Evolutionary conservation across 495 filamentous ascomycete genomes (phyloP).

Genomic region (Penicillium coprophilum): DNA sequence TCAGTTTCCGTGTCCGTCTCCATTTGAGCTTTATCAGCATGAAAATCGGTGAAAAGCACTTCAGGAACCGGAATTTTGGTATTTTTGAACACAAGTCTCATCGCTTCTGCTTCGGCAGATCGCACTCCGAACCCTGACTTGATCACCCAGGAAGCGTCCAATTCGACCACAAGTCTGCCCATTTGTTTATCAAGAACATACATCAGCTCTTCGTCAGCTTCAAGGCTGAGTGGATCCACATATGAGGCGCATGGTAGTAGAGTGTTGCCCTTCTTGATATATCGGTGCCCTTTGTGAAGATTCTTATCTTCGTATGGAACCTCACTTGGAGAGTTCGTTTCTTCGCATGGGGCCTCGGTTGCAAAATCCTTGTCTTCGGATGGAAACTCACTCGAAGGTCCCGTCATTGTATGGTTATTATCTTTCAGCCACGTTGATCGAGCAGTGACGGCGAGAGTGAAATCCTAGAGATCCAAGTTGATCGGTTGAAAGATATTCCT

Average conservation of each 20-base stretch:
- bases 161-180: slow-evolving; percentile 22
- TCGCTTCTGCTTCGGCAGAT: slow-evolving; percentile 32
- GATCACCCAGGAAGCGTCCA: slow-evolving; percentile 24
- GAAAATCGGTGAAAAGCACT: slow-evolving; percentile 12
- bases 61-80: slow-evolving; percentile 31
- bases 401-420: too few species aligned
- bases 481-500: too few species aligned
- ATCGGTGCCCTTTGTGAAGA: slow-evolving; percentile 19
- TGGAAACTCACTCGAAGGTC: too few species aligned
- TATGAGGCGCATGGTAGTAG: slow-evolving; percentile 20
- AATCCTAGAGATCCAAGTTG: too few species aligned
- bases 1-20: not conserved
- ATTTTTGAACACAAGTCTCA: slow-evolving; percentile 29
- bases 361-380: too few species aligned
- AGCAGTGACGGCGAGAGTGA: too few species aligned
- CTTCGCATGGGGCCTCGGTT: too few species aligned
- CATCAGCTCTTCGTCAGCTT: slow-evolving; percentile 22
- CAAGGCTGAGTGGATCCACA: slow-evolving; percentile 16
- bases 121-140: slow-evolving; percentile 25
- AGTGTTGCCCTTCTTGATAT: slow-evolving; percentile 21
- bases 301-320: slow-evolving; percentile 11
- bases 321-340: slow-evolving; percentile 10
- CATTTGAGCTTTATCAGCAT: not conserved
- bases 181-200: slow-evolving; percentile 25
- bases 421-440: too few species aligned